Conservation (phyloP, 768 basidiomycete genomes). For the Xanthoconium purpureum region DNA sequence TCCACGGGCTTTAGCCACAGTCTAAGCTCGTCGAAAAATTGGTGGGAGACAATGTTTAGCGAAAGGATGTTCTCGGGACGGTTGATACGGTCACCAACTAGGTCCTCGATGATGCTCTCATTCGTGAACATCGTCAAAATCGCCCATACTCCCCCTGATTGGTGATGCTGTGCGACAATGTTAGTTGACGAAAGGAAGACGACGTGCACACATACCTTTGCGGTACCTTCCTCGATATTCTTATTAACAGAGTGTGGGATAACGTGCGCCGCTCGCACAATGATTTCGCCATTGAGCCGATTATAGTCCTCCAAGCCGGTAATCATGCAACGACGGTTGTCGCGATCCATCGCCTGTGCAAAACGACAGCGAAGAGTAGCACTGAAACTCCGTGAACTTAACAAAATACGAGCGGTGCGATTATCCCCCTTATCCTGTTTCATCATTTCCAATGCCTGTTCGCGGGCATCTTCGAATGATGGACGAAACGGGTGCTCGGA, state of each 20-base stretch:
- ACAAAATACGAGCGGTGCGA: background rate
- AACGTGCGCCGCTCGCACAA: background rate
- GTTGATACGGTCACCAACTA: background rate
- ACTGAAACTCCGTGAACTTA: background rate
- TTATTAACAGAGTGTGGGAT: background rate
- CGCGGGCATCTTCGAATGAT: background rate
- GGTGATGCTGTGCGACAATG: background rate
- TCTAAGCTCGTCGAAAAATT: background rate
- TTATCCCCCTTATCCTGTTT: background rate
- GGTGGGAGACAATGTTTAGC: background rate
- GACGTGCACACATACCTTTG: background rate
- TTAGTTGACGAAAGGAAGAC: background rate
- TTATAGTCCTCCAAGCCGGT: background rate
- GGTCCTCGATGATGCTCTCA: background rate
- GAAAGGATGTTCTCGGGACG: background rate
- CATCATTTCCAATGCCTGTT: background rate
- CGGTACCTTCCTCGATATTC: background rate
- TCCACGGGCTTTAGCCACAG: conserved; percentile 6
- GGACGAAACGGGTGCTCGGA: background rate
- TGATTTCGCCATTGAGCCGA: background rate
- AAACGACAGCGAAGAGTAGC: background rate
- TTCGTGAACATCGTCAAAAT: background rate
- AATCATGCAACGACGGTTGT: background rate
- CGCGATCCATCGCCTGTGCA: background rate
- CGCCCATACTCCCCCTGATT: background rate